A percentile compares a stretch with the other conserved stretches of the same genome.
Conservation (phyloP, 1,284 basidiomycete genomes). For the Blastosporella zonata region DNA sequence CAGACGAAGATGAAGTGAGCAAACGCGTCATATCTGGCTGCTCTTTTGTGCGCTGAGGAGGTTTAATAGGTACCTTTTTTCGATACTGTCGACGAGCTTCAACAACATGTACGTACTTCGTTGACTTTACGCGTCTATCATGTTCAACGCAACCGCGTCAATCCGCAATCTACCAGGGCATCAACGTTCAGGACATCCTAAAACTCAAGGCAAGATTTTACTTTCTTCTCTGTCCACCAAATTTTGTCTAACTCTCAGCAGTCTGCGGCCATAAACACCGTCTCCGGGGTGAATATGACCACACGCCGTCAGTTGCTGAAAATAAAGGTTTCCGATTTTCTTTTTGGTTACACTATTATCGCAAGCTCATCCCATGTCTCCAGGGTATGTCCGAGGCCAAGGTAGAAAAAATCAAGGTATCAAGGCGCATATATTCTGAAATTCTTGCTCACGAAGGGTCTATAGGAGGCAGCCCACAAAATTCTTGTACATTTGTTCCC, state of each 20-base stretch:
- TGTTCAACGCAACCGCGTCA: neutral
- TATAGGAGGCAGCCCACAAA: slow-evolving; percentile 82
- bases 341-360: slow-evolving; percentile 20
- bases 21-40: slow-evolving; percentile 20
- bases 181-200: slow-evolving; percentile 90
- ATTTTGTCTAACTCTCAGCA: slow-evolving; percentile 23
- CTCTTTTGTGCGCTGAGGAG: slow-evolving; percentile 1
- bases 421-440: slow-evolving; percentile 12
- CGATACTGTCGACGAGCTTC: slow-evolving; percentile 84
- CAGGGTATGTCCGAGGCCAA: slow-evolving; percentile 90
- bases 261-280: slow-evolving; percentile 73
- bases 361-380: slow-evolving; percentile 10
- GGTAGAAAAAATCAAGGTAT: slow-evolving; percentile 91
- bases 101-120: slow-evolving; percentile 66
- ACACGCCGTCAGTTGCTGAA: slow-evolving; percentile 85
- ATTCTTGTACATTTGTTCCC: slow-evolving; percentile 53
- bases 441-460: neutral
- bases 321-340: slow-evolving; percentile 65
- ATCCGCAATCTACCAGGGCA: slow-evolving; percentile 58
- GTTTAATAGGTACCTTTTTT: slow-evolving; percentile 52
- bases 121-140: neutral
- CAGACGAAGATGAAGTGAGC: slow-evolving; percentile 40
- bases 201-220: slow-evolving; percentile 75
- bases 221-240: neutral
- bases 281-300: slow-evolving; percentile 83